Evolutionary conservation across 352 stramenopile species (phyloP).

Genomic region (Stramenopiles sp.): DNA sequence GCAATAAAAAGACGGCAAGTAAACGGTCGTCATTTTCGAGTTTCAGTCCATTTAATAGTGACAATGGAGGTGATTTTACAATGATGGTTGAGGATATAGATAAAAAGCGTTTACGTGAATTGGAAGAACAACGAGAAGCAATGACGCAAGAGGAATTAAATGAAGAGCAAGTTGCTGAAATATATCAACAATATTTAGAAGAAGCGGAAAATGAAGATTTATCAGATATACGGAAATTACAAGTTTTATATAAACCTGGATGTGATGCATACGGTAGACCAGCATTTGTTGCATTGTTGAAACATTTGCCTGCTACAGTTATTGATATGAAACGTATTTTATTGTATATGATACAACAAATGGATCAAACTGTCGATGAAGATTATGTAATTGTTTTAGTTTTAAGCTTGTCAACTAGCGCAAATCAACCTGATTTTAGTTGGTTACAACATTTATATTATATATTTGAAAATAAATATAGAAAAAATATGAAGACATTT

Average conservation of each 20-base stretch:
- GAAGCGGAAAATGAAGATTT: constrained; percentile 26
- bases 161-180: constrained; percentile 16
- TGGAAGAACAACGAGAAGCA: constrained; percentile 25
- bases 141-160: constrained; percentile 10
- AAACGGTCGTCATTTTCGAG: no score
- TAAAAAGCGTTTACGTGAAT: no score
- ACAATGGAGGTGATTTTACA: no score
- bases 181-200: constrained; percentile 29
- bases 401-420: constrained; percentile 26
- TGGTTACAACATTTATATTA: constrained; percentile 46
- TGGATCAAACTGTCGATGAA: constrained; percentile 35
- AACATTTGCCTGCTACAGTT: constrained; percentile 26
- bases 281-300: constrained; percentile 42
- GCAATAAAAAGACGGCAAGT: no score
- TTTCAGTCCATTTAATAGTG: no score
- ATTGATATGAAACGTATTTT: constrained; percentile 42
- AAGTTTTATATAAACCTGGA: constrained; percentile 41
- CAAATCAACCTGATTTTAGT: constrained; percentile 32
- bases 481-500: constrained; percentile 40
- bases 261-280: constrained; percentile 39
- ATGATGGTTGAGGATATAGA: no score
- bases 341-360: constrained; percentile 40
- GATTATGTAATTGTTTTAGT: constrained; percentile 42
- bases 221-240: constrained; percentile 28
- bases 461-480: constrained; percentile 28